Evolutionary conservation across 805 yeast genomes (phyloP).

Genomic region (Candida parachauliodes): DNA sequence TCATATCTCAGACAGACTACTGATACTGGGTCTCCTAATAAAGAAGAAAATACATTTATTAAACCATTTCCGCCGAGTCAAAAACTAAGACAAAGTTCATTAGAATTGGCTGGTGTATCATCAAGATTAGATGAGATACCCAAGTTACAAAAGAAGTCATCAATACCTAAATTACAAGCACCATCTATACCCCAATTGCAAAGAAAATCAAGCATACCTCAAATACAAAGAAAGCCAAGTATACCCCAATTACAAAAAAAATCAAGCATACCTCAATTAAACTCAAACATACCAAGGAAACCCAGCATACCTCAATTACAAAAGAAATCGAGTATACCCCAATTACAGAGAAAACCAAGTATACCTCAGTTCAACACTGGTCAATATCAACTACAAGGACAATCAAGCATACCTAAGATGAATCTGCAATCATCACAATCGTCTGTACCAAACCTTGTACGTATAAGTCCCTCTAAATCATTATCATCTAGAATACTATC

Average conservation of each 20-base stretch:
- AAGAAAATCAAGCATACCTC: constrained; percentile 12
- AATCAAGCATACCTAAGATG: neutral
- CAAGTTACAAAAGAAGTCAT: constrained; percentile 15
- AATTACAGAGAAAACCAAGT: constrained; percentile 3
- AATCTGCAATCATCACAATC: no score
- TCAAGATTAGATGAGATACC: constrained; percentile 15
- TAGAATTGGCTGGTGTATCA: constrained; percentile 35
- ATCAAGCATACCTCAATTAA: constrained; percentile 13
- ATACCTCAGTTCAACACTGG: constrained; percentile 3
- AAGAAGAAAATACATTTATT: constrained; percentile 12
- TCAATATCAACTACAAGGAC: no score
- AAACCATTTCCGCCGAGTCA: constrained; percentile 25
- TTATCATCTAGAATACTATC: constrained; percentile 5
- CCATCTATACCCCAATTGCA: constrained; percentile 16
- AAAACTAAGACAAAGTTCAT: constrained; percentile 24
- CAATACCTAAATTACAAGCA: constrained; percentile 16
- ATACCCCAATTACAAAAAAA: constrained; percentile 14
- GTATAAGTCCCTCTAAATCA: constrained; percentile 9
- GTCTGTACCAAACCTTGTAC: constrained; percentile 5
- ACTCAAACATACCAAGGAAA: constrained; percentile 11
- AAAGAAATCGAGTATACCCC: constrained; percentile 5
- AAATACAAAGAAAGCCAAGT: constrained; percentile 11
- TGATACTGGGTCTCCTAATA: constrained; percentile 15
- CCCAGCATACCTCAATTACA: constrained; percentile 9
- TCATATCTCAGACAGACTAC: constrained; percentile 19